Percentiles rank a stretch among this genome's conserved stretches.
These are phyloP conservation scores for Pelargonium australe DNA, from an alignment of 441 rosid species.

Conservation along the genomic window DNA sequence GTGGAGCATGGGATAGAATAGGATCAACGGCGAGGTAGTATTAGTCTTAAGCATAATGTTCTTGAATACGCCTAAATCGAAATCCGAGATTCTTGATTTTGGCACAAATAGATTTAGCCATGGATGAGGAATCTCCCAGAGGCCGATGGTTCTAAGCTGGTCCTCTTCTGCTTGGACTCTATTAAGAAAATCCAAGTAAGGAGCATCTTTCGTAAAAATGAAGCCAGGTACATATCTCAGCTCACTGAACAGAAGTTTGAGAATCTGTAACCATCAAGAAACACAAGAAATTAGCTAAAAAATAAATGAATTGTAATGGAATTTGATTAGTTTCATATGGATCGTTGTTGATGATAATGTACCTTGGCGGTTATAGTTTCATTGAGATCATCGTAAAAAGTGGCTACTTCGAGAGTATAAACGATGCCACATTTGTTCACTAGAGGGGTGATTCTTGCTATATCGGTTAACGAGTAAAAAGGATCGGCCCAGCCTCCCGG, in stretches of 20 bases:
- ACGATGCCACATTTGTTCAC: slow-evolving; percentile 47
- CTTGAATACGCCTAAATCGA: slow-evolving; percentile 58
- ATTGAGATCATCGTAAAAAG: slow-evolving; percentile 40
- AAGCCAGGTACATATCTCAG: slow-evolving; percentile 39
- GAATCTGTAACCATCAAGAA: neutral
- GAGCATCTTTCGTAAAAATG: slow-evolving; percentile 47
- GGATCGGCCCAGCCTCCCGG: slow-evolving; percentile 70
- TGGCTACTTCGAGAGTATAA: slow-evolving; percentile 79
- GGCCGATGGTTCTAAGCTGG: slow-evolving; percentile 53
- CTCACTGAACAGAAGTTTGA: slow-evolving; percentile 25
- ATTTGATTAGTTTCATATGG: too few relatives aligned
- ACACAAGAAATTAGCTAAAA: neutral
- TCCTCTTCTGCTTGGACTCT: slow-evolving; percentile 68
- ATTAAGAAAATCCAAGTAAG: slow-evolving; percentile 58
- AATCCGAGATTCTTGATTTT: slow-evolving; percentile 47
- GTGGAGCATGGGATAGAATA: slow-evolving; percentile 72
- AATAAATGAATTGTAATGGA: neutral
- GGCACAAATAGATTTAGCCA: slow-evolving; percentile 87
- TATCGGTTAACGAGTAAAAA: slow-evolving; percentile 55
- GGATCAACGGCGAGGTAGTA: slow-evolving; percentile 59
- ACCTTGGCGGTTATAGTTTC: slow-evolving; percentile 27
- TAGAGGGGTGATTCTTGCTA: slow-evolving; percentile 48
- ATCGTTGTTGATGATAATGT: neutral
- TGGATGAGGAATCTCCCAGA: slow-evolving; percentile 98
- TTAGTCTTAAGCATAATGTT: slow-evolving; percentile 53